These are phyloP conservation scores for Phlegmacium glaucopus DNA, from an alignment of 768 basidiomycete species.

Conservation along the genomic window DNA sequence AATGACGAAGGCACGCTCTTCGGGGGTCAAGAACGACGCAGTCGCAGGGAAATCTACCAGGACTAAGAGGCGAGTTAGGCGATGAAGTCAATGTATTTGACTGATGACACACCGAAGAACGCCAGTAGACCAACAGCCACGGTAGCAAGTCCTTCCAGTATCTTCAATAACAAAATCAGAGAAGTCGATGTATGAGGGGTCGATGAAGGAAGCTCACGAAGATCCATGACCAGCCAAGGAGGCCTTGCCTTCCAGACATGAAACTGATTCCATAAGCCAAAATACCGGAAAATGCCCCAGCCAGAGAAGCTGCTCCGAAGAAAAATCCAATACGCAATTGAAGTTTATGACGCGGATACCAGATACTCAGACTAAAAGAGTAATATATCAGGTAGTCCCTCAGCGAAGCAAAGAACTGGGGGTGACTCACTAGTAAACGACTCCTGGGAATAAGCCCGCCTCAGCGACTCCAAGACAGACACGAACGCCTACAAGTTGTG, in stretches of 20 bases:
- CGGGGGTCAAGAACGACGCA: constrained; percentile 56
- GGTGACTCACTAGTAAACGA: constrained; percentile 60
- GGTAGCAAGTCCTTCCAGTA: constrained; percentile 63
- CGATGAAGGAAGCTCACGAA: constrained; percentile 38
- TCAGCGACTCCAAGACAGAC: constrained; percentile 63
- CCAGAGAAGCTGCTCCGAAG: constrained; percentile 61
- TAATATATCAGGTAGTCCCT: not conserved
- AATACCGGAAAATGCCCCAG: constrained; percentile 61
- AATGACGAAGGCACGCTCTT: constrained; percentile 53
- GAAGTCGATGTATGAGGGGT: not conserved
- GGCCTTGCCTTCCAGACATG: constrained; percentile 42
- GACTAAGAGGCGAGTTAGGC: constrained; percentile 29
- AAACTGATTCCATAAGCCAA: constrained; percentile 54
- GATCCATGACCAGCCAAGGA: constrained; percentile 66
- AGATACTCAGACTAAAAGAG: constrained; percentile 50
- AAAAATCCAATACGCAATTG: constrained; percentile 62
- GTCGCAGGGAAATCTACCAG: constrained; percentile 61
- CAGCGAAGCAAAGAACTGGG: not conserved
- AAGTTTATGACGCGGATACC: constrained; percentile 63
- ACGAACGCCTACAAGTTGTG: constrained; percentile 55
- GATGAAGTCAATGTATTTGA: not conserved
- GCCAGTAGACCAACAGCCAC: constrained; percentile 52
- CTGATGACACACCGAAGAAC: constrained; percentile 38
- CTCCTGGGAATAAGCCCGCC: constrained; percentile 71
- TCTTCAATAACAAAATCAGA: constrained; percentile 29